Base-by-base conservation (phyloP, 2,329 filamentous ascomycete species). In the Exophiala dermatitidis region DNA sequence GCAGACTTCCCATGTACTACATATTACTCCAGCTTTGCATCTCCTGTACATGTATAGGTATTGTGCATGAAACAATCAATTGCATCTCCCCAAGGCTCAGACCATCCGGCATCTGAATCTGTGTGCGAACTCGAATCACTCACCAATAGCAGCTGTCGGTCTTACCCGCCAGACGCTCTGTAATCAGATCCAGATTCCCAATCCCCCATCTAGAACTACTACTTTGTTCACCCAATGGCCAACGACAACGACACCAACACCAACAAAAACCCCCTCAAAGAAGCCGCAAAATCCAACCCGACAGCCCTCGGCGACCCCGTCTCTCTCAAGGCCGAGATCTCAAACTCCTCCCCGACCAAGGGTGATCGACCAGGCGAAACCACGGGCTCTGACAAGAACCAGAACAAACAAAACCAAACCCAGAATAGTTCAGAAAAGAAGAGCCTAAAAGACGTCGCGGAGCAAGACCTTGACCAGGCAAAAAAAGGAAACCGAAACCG, bases 401-500 rank as follows among this genome's bases (percentile, higher is more conserved):
- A 56, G 5, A 43, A 55, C 40, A 50, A n/a, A 29, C 26, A 49
- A 10, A 12, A 36, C 12, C 12, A 28, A n/a, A 42, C 32, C 9
- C 44, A 50, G 30, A 31, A 45, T 12, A 9, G n/a, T 30, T 29
- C n/a, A 46, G 12, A 19, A 38, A 48, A 38, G 12, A 38, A 50
- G 26, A 56, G 50, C 34, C 38, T 61, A 19, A 61, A 61, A 45
- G 59, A 61, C 26, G 46, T 54, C 19, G 57, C 59, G 10, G 19
- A 59, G 37, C 33, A 50, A 30, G 52, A 59, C 47, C 55, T 62
- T 30, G 42, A 44, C 4, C 46, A 58, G 46, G 53, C 56, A 4
- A 44, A 54, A 30, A 53, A 53, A 34, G 54, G 52, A 4, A 66
- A 75, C 56, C 68, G 52, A 4, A 66, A 75, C 56, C 68, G 69